Evolutionary conservation across 768 basidiomycete genomes (phyloP).

Genomic region (Suillus variegatus): DNA sequence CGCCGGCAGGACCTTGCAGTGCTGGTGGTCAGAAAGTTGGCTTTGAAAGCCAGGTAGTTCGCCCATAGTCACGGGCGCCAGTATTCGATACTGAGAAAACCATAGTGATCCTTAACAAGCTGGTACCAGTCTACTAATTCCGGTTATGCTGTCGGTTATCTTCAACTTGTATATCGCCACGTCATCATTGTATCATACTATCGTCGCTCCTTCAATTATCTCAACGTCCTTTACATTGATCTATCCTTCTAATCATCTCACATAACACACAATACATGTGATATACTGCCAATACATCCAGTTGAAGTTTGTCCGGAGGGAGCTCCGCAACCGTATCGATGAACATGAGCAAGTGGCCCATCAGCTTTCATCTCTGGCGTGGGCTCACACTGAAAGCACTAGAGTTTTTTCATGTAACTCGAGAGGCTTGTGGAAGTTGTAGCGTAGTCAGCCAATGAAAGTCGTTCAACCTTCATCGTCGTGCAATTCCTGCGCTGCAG

Average conservation of each 20-base stretch:
- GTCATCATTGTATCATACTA: neutral
- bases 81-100: neutral
- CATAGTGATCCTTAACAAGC: neutral
- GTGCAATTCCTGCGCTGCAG: too few species aligned
- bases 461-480: too few species aligned
- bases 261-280: neutral
- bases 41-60: neutral
- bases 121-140: neutral
- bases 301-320: neutral
- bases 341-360: neutral
- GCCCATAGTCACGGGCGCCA: too few species aligned
- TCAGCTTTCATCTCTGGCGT: neutral
- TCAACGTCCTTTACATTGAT: neutral
- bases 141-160: neutral
- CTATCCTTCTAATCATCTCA: neutral
- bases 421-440: too few species aligned
- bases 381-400: too few species aligned
- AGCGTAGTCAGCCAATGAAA: too few species aligned
- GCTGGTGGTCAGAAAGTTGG: conserved; percentile 10
- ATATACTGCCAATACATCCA: neutral
- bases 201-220: neutral
- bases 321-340: neutral
- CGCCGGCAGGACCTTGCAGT: conserved; percentile 27
- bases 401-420: too few species aligned
- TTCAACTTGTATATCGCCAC: neutral